Base-by-base conservation (phyloP, 192 early-diverging fungal genomes). In the Fimicolochytrium jonesii region DNA sequence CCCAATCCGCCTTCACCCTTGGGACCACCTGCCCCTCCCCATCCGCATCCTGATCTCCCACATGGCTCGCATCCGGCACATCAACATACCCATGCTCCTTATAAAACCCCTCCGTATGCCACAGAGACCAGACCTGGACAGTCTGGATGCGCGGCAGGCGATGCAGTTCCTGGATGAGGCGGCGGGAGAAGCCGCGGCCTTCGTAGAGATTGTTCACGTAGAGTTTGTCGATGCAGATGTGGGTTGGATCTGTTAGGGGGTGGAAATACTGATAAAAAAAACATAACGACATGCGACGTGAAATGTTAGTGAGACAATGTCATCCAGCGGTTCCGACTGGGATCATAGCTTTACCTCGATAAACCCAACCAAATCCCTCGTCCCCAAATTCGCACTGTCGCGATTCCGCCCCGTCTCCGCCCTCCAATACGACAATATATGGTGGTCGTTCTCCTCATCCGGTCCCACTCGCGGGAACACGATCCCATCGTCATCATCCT, bases 71-170 rank as follows among this genome's bases (percentile, higher is more conserved):
- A 56, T 55, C 33, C 55, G 54, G 41, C 6, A 69, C 67, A 43
- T 68, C 62, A n/a, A 31, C 30, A 30, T 68, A 73, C 4, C 72
- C 72, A 29, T 66, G 43, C 10, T 50, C 42, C 39, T 66, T 69
- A 59, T 73, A 73, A 31, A 73, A 73, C 10, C 58, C 34, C 36
- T 73, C 66, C 26, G 67, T 62, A 37, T 64, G 59, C 72, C 72
- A 73, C 9, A 73, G 37, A 48, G 33, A 43, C 72, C 72, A 73
- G 1, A 73, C 72, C 45, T 73, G 59, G 32, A 73, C 58, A 10
- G 66, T 57, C 17, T 36, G n/a, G 18, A 53, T 55, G 2, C 57
- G 32, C 17, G 53, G 30, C 17, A 56, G 50, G 20, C 61, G 56
- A 37, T 65, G 61, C 22, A 73, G 59, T 44, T 69, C 60, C 17